Evolutionary conservation across 2,329 filamentous ascomycete genomes (phyloP), one percentile per base, ranked within the genome.

Genomic region (Gyromitra esculenta): DNA sequence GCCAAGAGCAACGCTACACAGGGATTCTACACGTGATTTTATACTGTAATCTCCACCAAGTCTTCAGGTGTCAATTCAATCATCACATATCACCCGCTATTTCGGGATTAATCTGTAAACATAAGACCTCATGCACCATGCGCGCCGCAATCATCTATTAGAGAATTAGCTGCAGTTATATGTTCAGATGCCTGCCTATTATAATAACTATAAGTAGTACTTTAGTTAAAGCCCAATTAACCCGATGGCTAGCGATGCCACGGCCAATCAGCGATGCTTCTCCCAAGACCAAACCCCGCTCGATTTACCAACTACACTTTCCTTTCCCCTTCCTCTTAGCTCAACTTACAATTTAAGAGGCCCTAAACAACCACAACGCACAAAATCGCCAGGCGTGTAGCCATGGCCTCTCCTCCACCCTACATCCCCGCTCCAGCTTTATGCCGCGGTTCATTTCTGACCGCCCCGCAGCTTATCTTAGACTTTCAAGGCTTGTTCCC

Each of bases 391-490:
- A 56, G 9, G 31, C 11, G 8, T 31, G 3, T 6, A 25, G 52
- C 1, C 11, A 41, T 60, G 56, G 31, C 56, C 11, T 18, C 56
- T 39, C 56, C 56, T 35, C 56, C 35, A n/a, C 56, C 56, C 15
- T 41, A 60, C 35, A 60, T n/a, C 35, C 35, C 35, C 15, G 31
- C 56, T 39, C 56, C 31, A 60, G 56, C 52, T 35, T n/a, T 57
- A 11, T 57, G 21, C 5, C 52, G 52, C 4, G 25, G 25, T 18
- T 60, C 35, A 9, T 9, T 41, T 41, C 56, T 60, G 6, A 60
- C 56, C 35, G 35, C 56, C 9, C 7, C 13, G 15, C 56, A 60
- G 7, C 56, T 60, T 11, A 15, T 21, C 31, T 4, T n/a, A 5
- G 31, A 60, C 15, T 60, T 60, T n/a, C 31, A 60, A 18, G 56